A percentile compares a stretch with the other conserved stretches of the same genome.
Conservation (phyloP, 768 basidiomycete genomes). For the Leccinellum rugosiceps region DNA sequence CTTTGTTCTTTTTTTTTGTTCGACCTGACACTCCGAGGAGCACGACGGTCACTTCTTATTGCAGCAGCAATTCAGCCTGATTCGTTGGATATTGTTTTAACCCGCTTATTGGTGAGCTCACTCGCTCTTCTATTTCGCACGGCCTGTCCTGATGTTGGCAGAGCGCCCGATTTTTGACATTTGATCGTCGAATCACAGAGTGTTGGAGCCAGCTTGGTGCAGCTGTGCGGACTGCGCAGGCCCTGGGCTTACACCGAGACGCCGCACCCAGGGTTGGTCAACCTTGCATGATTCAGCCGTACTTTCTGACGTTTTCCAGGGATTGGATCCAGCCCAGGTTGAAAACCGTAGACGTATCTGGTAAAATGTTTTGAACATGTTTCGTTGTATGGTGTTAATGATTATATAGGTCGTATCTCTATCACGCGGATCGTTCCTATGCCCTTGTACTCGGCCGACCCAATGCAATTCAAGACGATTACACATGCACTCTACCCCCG, state of each 20-base stretch:
- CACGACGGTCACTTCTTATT: slow-evolving; percentile 82
- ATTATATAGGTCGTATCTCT: slow-evolving; percentile 71
- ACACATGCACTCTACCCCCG: slow-evolving; percentile 77
- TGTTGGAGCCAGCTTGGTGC: slow-evolving; percentile 96
- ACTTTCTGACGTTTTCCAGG: slow-evolving; percentile 36
- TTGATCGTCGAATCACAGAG: slow-evolving; percentile 87
- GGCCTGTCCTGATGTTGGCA: slow-evolving; percentile 25
- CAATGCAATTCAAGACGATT: slow-evolving; percentile 84
- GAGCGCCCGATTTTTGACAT: slow-evolving; percentile 66
- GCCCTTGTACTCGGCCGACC: slow-evolving; percentile 90
- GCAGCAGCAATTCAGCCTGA: slow-evolving; percentile 94
- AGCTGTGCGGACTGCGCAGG: slow-evolving; percentile 89
- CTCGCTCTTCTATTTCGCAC: neutral
- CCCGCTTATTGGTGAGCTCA: slow-evolving; percentile 65
- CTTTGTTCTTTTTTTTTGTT: slow-evolving; percentile 1
- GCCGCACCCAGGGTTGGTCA: slow-evolving; percentile 70
- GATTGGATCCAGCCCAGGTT: slow-evolving; percentile 69
- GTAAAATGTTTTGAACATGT: slow-evolving; percentile 35
- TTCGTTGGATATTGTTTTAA: slow-evolving; percentile 87
- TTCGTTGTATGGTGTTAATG: slow-evolving; percentile 1
- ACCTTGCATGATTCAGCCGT: neutral
- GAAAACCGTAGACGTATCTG: slow-evolving; percentile 91
- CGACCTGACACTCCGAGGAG: slow-evolving; percentile 39
- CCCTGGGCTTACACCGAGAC: slow-evolving; percentile 89
- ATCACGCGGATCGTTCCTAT: slow-evolving; percentile 92